Percentiles rank a stretch among this genome's conserved stretches.
Conservation (phyloP, 805 yeast species). For the Clavispora santaluciae region DNA sequence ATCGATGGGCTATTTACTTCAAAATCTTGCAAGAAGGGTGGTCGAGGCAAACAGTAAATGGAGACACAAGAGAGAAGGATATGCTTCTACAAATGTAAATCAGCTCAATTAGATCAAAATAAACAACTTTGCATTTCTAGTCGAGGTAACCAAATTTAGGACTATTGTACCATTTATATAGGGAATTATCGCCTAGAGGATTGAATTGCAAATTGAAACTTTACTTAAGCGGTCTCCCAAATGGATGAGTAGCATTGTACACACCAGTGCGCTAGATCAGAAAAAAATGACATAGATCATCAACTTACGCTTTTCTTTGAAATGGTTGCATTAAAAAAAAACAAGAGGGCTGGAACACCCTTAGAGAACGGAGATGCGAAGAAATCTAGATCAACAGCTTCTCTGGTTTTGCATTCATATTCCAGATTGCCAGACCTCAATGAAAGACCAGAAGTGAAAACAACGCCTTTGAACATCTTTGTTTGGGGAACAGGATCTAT, state of each 20-base stretch:
- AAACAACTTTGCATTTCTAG: neutral
- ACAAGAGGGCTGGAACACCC: constrained; percentile 20
- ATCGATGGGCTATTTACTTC: constrained; percentile 62
- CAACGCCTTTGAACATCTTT: constrained; percentile 64
- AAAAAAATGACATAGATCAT: neutral
- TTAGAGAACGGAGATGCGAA: constrained; percentile 19
- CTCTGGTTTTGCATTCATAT: constrained; percentile 46
- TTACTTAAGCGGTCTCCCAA: too few relatives aligned
- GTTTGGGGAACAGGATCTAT: constrained; percentile 97
- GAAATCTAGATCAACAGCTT: constrained; percentile 27
- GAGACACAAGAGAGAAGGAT: constrained; percentile 37
- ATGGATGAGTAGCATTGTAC: too few relatives aligned
- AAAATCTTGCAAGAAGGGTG: constrained; percentile 29
- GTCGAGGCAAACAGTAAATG: constrained; percentile 39
- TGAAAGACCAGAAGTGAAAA: constrained; percentile 30
- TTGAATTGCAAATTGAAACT: too few relatives aligned
- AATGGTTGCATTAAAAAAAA: constrained; percentile 44
- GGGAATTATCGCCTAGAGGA: too few relatives aligned
- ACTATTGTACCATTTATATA: too few relatives aligned
- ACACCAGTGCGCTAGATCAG: constrained; percentile 1
- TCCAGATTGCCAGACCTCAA: constrained; percentile 45
- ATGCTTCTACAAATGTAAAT: constrained; percentile 29
- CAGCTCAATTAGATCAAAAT: constrained; percentile 22
- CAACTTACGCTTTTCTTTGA: neutral
- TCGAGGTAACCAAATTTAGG: too few relatives aligned